Base-by-base conservation (phyloP, 1,139 yeast genomes). In the Nematodospora anomalae region DNA sequence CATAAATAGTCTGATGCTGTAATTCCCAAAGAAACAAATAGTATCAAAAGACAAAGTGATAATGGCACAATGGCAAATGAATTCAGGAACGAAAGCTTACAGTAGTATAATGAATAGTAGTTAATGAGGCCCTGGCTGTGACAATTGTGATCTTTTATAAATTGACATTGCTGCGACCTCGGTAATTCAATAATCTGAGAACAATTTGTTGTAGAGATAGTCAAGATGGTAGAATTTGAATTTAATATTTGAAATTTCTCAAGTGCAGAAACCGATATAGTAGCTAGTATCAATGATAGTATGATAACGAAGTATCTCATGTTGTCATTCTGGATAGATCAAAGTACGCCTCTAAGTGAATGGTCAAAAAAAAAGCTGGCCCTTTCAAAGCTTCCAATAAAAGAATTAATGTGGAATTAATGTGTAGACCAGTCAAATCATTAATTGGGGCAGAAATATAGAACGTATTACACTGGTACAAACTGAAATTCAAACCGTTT, bases 1-100 rank as follows among this genome's bases (percentile, higher is more conserved):
- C 90, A 82, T 26, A 88, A 62, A 51, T 72, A 85, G 51, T 82
- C 86, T 6, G 87, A 79, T 0, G 96, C 90, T 1, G 90, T 77
- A 12, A 79, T 60, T 0, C 95, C 95, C 39, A 87, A 68, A 0
- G 79, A 66, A 30, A 79, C 62, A 53, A 87, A 85, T 2, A 69
- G 38, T 2, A 66, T 38, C 18, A 46, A 4, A 51, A 37, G 2
- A 51, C 45, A 30, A 47, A 42, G 4, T 34, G 36, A 28, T 53
- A 55, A 39, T 22, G 62, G 52, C 35, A 56, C 18, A 7, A 45
- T 32, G 11, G 41, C 57, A 40, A 27, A 44, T 30, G 16, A 35
- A 11, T 26, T 44, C 34, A 9, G 42, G 24, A 14, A 38, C 13
- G 14, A 29, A 23, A 22, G 36, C 14, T 32, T 43, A 41, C 79